Percentiles rank a stretch among this genome's conserved stretches.
Evolutionary conservation across 1,139 yeast genomes (phyloP).

Genomic region (Trichomonascaceae sp.): DNA sequence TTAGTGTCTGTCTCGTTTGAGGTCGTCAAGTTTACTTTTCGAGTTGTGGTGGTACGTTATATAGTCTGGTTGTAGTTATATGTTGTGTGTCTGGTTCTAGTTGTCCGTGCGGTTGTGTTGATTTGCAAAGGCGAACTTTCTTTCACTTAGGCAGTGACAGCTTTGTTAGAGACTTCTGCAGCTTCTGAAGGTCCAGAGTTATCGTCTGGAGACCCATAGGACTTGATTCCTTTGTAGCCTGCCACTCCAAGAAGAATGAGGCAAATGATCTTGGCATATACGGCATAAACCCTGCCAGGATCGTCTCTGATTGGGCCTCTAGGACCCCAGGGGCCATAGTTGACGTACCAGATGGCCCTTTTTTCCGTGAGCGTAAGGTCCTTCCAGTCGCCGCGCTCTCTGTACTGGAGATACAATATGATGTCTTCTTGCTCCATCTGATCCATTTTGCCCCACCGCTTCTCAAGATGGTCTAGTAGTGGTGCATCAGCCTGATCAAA

Average conservation of each 20-base stretch:
- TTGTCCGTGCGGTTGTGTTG: too few species aligned
- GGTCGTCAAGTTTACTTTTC: too few species aligned
- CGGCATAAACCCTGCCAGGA: constrained; percentile 18
- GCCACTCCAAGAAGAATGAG: constrained; percentile 16
- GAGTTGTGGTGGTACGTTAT: too few species aligned
- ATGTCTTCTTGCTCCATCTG: constrained; percentile 31
- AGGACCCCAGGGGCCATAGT: constrained; percentile 30
- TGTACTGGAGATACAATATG: constrained; percentile 31
- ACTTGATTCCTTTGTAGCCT: constrained; percentile 22
- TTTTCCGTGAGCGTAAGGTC: constrained; percentile 25
- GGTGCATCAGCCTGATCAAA: constrained; percentile 21
- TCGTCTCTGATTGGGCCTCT: constrained; percentile 15
- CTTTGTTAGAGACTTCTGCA: too few species aligned
- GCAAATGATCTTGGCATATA: constrained; percentile 15
- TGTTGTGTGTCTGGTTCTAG: too few species aligned
- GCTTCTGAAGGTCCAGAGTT: too few species aligned
- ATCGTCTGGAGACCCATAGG: too few species aligned
- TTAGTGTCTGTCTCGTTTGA: too few species aligned
- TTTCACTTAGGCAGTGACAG: too few species aligned
- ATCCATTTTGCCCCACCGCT: constrained; percentile 29
- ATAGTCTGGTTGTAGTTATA: too few species aligned
- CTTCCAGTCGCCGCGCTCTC: constrained; percentile 32
- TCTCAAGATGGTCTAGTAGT: constrained; percentile 16
- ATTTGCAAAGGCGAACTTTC: too few species aligned
- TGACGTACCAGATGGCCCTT: constrained; percentile 25